Conservation (phyloP, 768 basidiomycete genomes). For the Panaeolus papilionaceus region DNA sequence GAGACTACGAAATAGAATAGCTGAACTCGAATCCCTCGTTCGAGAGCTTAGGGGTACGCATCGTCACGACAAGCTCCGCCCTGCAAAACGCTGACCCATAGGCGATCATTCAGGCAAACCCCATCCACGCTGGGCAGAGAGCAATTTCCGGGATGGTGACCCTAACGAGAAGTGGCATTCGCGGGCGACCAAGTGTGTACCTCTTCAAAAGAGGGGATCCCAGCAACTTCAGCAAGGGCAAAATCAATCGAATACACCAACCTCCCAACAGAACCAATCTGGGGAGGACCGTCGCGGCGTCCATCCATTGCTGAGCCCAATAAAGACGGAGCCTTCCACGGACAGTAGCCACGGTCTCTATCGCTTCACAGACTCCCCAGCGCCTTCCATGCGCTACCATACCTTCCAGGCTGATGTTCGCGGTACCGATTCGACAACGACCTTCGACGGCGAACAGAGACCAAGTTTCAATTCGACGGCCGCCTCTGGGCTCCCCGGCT, state of each 20-base stretch:
- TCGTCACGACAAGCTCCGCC: conserved; percentile 5
- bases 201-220: conserved; percentile 39
- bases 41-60: conserved; percentile 80
- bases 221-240: conserved; percentile 21
- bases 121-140: conserved; percentile 87
- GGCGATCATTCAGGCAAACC: conserved; percentile 66
- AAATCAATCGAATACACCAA: conserved; percentile 27
- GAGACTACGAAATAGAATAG: conserved; percentile 84
- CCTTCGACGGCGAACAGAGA: conserved; percentile 46
- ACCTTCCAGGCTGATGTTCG: conserved; percentile 54
- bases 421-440: conserved; percentile 36
- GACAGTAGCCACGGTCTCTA: conserved; percentile 64
- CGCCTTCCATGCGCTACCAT: conserved; percentile 59
- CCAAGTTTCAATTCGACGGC: conserved; percentile 36
- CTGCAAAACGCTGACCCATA: neutral
- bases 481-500: conserved; percentile 28
- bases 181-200: conserved; percentile 71
- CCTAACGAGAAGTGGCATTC: conserved; percentile 89
- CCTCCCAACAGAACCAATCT: conserved; percentile 42
- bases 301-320: conserved; percentile 59
- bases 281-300: conserved; percentile 41
- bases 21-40: conserved; percentile 91
- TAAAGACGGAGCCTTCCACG: conserved; percentile 68
- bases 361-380: conserved; percentile 71
- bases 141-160: conserved; percentile 79